A percentile compares a stretch with the other conserved stretches of the same genome.
phyloP scores from a whole-genome alignment of 2,329 filamentous ascomycete species.

The Pseudogymnoascus sp. region DNA sequence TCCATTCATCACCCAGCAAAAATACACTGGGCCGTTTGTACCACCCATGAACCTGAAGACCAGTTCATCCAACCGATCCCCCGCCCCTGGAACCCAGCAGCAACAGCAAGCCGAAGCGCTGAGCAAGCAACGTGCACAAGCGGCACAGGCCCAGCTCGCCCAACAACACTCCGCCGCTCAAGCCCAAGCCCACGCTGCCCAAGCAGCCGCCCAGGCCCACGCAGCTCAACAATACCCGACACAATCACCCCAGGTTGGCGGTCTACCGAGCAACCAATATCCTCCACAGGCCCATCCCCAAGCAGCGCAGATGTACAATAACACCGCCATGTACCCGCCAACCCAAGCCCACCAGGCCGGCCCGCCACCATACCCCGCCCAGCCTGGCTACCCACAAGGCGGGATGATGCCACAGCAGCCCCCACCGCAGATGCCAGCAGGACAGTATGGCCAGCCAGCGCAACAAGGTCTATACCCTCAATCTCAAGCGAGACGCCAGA shows the following conservation, averaged over 20 bases:
- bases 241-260: conserved; percentile 19
- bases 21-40: conserved; percentile 92
- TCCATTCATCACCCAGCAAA: conserved; percentile 97
- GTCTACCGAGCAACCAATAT: conserved; percentile 41
- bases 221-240: conserved; percentile 24
- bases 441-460: conserved; percentile 52
- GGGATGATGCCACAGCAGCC: conserved; percentile 53
- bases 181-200: conserved; percentile 56
- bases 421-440: conserved; percentile 54
- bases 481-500: conserved; percentile 70
- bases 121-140: conserved; percentile 80
- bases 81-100: conserved; percentile 87
- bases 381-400: conserved; percentile 67
- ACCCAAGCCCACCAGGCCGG: conserved; percentile 44
- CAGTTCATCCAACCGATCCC: conserved; percentile 74
- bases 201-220: conserved; percentile 55
- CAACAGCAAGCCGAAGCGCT: conserved; percentile 91
- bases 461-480: conserved; percentile 64
- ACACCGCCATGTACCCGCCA: conserved; percentile 74
- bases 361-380: conserved; percentile 72
- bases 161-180: conserved; percentile 31
- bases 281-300: conserved; percentile 37
- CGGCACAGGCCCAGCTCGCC: conserved; percentile 45
- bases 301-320: conserved; percentile 60
- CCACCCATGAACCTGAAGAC: conserved; percentile 95